Evolutionary conservation across 1,284 basidiomycete genomes (phyloP).

Genomic region (Sporisorium graminicola): DNA sequence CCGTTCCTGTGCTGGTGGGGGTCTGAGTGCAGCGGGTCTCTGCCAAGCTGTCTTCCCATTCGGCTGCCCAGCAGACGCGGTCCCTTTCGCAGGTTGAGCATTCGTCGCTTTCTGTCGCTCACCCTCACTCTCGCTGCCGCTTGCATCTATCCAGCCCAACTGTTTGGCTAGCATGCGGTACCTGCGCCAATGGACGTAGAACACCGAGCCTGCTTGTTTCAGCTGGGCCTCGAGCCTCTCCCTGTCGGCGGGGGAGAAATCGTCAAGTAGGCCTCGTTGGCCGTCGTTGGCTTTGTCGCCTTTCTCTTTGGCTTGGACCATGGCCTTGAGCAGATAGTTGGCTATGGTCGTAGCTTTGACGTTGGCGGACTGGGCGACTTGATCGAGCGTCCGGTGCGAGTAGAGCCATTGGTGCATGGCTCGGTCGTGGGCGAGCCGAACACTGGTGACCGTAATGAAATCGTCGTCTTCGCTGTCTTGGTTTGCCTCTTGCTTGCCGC

Average conservation of each 20-base stretch:
- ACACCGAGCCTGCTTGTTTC: background rate
- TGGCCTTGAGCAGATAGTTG: conserved; percentile 26
- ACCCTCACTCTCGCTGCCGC: background rate
- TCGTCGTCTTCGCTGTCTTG: conserved; percentile 20
- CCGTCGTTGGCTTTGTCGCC: background rate
- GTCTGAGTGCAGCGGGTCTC: background rate
- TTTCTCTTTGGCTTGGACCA: conserved; percentile 13
- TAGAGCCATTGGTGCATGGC: conserved; percentile 38
- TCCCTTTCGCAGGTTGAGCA: background rate
- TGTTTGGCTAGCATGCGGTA: conserved; percentile 17
- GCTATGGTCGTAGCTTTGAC: conserved; percentile 36
- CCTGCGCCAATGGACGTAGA: background rate
- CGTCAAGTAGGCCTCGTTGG: conserved; percentile 8
- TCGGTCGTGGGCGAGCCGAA: conserved; percentile 33
- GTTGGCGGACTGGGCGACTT: conserved; percentile 20
- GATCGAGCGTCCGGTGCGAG: conserved; percentile 10
- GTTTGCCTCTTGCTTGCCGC: too few relatives aligned
- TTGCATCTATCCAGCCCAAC: conserved; percentile 22
- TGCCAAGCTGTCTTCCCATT: background rate
- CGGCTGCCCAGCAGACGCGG: background rate
- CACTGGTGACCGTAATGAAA: conserved; percentile 12
- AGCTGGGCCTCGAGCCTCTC: conserved; percentile 15
- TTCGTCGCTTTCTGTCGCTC: background rate
- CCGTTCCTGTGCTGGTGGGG: background rate
- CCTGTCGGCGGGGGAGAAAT: conserved; percentile 11